Base-by-base conservation (phyloP, 352 stramenopile genomes). In the Phytophthora citricola region DNA sequence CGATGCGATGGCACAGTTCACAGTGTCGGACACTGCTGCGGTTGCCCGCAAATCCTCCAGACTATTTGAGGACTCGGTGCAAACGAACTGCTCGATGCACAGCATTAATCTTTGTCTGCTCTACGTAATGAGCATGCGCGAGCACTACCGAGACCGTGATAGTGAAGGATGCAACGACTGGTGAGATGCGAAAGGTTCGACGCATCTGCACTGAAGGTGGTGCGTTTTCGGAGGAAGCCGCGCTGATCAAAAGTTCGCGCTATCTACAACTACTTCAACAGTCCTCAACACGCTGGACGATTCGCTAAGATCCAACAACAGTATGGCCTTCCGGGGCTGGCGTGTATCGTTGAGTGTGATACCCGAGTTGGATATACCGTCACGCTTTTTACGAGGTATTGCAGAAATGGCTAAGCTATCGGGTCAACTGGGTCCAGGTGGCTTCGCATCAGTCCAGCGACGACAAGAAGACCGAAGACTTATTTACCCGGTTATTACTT, bases 321-420 rank as follows among this genome's bases (percentile, higher is more conserved):
- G 24, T 69, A 17, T 17, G 22, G 38, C 6, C 17, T 64, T 2
- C 40, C 54, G 0, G 38, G 24, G 26, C 1, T 57, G 36, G 1
- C 2, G 1, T 5, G 4, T 8, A 34, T 17, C 10, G 7, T 69
- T 0, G 62, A 60, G 24, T 60, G 54, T 12, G 62, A 65, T 17
- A 69, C 62, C 1, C 53, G 43, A 4, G 60, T 68, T 4, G 51
- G 27, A n/a, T 69, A 40, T 4, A 69, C 53, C 0, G 47, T 69
- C 15, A 63, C 48, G 15, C 44, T 64, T 1, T 59, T 64, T 27
- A n/a, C 53, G 24, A 26, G 3, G 24, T 26, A 26, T 26, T 26
- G 24, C 2, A 26, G 24, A 26, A 26, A 26, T 26, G 24, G 24
- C 24, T 26, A 26, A 1, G 3, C 24, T 26, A 26, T 26, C 24